A percentile compares a stretch with the other conserved stretches of the same genome.
phyloP scores from a whole-genome alignment of 2,329 filamentous ascomycete species.

The Colletotrichum coccodes region DNA sequence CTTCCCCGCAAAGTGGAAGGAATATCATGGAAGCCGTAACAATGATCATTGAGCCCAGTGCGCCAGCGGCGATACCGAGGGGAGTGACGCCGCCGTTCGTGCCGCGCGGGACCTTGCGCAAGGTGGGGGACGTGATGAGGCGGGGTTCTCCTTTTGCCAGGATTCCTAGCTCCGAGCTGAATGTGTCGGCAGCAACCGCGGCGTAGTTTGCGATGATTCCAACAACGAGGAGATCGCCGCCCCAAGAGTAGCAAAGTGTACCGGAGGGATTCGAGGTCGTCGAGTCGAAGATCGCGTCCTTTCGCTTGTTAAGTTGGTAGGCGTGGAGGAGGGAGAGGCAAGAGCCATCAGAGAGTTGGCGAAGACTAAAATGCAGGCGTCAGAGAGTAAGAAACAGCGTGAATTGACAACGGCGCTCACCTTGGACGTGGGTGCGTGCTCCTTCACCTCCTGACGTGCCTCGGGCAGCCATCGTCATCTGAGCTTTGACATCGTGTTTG shows the following conservation, averaged over 20 bases:
- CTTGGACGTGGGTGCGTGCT: conserved; percentile 85
- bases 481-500: conserved; percentile 87
- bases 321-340: conserved; percentile 69
- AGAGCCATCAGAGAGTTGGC: conserved; percentile 88
- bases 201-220: conserved; percentile 87
- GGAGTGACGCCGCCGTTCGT: conserved; percentile 93
- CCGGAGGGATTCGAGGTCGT: conserved; percentile 45
- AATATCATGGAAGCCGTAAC: conserved; percentile 72
- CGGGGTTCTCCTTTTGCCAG: conserved; percentile 80
- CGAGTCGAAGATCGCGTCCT: conserved; percentile 48
- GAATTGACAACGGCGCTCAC: conserved; percentile 42
- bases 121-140: conserved; percentile 82
- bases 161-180: conserved; percentile 95
- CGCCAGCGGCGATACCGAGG: conserved; percentile 77
- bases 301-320: conserved; percentile 64
- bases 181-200: conserved; percentile 91
- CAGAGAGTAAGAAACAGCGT: neutral
- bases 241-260: conserved; percentile 67
- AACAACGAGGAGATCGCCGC: conserved; percentile 70
- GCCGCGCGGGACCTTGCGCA: conserved; percentile 85
- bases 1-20: conserved; percentile 73
- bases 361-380: conserved; percentile 62
- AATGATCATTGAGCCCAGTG: conserved; percentile 79
- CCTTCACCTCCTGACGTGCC: conserved; percentile 83
- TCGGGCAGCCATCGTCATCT: conserved; percentile 80